A percentile compares a stretch with the other conserved stretches of the same genome.
Conservation (phyloP, 139 green algal genomes). For the Chlamydomonas eustigma region DNA sequence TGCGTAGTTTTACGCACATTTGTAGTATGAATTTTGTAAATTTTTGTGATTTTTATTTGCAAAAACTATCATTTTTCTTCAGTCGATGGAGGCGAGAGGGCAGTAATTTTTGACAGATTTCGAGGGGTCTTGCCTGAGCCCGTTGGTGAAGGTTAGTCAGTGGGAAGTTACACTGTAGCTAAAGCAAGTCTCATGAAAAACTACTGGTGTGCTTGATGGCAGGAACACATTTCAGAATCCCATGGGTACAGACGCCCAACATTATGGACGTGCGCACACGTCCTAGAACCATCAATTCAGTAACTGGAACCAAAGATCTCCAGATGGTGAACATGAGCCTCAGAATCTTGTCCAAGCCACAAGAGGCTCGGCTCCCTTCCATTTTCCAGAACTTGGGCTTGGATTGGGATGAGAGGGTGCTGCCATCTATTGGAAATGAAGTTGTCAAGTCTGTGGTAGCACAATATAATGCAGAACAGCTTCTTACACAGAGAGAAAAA, state of each 20-base stretch:
- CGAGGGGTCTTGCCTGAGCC: slow-evolving; percentile 78
- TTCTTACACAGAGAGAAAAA: slow-evolving; percentile 94
- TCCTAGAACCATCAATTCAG: slow-evolving; percentile 88
- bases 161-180: no score
- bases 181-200: no score
- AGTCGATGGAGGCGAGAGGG: slow-evolving; percentile 95
- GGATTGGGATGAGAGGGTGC: slow-evolving; percentile 98
- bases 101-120: slow-evolving; percentile 96
- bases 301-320: slow-evolving; percentile 98
- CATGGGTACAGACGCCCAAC: slow-evolving; percentile 86
- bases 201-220: no score
- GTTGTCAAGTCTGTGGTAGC: slow-evolving; percentile 97
- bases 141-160: slow-evolving; percentile 84
- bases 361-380: slow-evolving; percentile 64
- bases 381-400: slow-evolving; percentile 91
- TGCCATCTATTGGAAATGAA: slow-evolving; percentile 99
- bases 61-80: slow-evolving; percentile 8
- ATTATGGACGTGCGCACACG: slow-evolving; percentile 97
- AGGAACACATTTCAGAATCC: slow-evolving; percentile 88
- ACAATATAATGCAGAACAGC: slow-evolving; percentile 98
- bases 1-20: not conserved
- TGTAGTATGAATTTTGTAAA: not conserved
- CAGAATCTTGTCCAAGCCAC: slow-evolving; percentile 90
- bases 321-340: slow-evolving; percentile 99
- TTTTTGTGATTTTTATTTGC: not conserved